Percentiles rank a stretch among this genome's conserved stretches.
These are phyloP conservation scores for Calonectria hongkongensis DNA, from an alignment of 2,329 filamentous ascomycete genomes.

Conservation along the genomic window DNA sequence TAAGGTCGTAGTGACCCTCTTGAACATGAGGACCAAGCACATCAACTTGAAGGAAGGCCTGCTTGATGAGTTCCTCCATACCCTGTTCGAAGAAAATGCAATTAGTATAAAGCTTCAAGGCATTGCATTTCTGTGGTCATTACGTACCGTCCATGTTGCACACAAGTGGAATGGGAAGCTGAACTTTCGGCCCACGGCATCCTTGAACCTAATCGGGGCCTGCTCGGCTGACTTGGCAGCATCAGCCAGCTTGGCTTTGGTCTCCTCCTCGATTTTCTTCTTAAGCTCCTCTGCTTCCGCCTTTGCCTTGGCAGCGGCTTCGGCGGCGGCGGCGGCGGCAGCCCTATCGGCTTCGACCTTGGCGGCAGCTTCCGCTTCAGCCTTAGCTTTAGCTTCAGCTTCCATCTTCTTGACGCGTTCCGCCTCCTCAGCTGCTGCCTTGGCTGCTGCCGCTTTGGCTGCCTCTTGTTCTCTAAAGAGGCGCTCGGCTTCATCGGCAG, in stretches of 20 bases:
- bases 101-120: slow-evolving; percentile 9
- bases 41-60: slow-evolving; percentile 88
- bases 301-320: slow-evolving; percentile 71
- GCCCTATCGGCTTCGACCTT: slow-evolving; percentile 67
- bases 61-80: slow-evolving; percentile 90
- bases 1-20: slow-evolving; percentile 86
- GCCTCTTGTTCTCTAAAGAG: slow-evolving; percentile 62
- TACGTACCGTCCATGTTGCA: slow-evolving; percentile 86
- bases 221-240: slow-evolving; percentile 76
- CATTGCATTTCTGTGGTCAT: not conserved
- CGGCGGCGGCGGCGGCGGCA: slow-evolving; percentile 61
- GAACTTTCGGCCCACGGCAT: slow-evolving; percentile 93
- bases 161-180: slow-evolving; percentile 93
- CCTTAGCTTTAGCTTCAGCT: slow-evolving; percentile 63
- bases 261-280: slow-evolving; percentile 74
- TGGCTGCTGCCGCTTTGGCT: slow-evolving; percentile 64
- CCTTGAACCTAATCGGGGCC: slow-evolving; percentile 90
- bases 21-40: slow-evolving; percentile 84
- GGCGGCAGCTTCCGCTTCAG: slow-evolving; percentile 60
- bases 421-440: slow-evolving; percentile 60
- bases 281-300: slow-evolving; percentile 76
- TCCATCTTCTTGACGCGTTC: slow-evolving; percentile 66
- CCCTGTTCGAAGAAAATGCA: slow-evolving; percentile 70
- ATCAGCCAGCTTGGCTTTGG: slow-evolving; percentile 69
- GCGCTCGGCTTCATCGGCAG: slow-evolving; percentile 66